Evolutionary conservation across 1,284 basidiomycete species (phyloP).

Genomic region (Ceratobasidium sp.): DNA sequence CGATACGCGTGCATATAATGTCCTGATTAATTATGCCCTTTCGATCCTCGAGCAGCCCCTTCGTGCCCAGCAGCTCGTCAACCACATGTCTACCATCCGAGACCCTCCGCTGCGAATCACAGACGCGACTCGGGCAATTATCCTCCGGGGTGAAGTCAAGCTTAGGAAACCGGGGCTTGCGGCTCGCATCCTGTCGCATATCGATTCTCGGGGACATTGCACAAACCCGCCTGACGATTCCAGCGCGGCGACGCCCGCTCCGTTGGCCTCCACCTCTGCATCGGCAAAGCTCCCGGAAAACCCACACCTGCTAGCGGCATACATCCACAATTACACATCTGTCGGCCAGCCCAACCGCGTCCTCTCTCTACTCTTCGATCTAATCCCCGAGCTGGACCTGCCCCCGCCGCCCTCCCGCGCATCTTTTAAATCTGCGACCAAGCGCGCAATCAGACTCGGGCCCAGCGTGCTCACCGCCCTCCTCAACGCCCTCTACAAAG

Average conservation of each 20-base stretch:
- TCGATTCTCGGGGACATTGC: conserved; percentile 18
- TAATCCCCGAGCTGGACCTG: conserved; percentile 66
- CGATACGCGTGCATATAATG: conserved; percentile 64
- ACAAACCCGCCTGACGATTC: neutral
- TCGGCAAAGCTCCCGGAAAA: neutral
- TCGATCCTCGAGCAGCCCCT: conserved; percentile 65
- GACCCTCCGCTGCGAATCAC: conserved; percentile 59
- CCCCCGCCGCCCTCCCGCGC: conserved; percentile 58
- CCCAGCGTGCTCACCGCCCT: conserved; percentile 68
- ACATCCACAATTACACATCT: conserved; percentile 64
- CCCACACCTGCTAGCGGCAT: conserved; percentile 48
- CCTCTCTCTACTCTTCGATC: conserved; percentile 59
- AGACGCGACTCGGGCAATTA: conserved; percentile 65
- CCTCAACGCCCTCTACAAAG: conserved; percentile 69
- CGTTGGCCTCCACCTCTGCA: neutral
- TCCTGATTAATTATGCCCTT: conserved; percentile 72
- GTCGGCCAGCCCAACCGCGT: conserved; percentile 62
- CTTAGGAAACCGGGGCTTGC: conserved; percentile 24
- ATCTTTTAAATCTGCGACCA: conserved; percentile 51
- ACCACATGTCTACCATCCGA: conserved; percentile 64
- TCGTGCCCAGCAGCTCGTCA: conserved; percentile 62
- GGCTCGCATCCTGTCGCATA: conserved; percentile 9
- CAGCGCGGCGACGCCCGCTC: neutral
- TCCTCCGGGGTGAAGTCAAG: conserved; percentile 57
- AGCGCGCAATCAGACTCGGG: conserved; percentile 56